phyloP scores from a whole-genome alignment of 345 rosid genomes.

The Eucalyptus tenuipes region DNA sequence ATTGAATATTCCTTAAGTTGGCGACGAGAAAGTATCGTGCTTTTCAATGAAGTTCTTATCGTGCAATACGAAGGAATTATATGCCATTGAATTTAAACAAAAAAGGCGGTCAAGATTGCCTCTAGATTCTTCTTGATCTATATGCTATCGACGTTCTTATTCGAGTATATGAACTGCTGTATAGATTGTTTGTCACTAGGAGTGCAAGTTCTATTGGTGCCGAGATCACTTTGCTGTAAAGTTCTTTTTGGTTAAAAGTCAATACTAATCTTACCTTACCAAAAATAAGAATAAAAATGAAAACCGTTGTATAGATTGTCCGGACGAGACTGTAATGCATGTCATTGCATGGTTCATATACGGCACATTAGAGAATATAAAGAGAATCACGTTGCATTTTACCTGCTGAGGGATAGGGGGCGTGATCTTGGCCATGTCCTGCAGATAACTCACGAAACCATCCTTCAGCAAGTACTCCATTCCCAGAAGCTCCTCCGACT shows the following conservation, averaged over 20 bases:
- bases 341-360: not conserved
- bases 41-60: not conserved
- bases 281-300: too few species aligned
- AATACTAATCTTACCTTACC: too few species aligned
- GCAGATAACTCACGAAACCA: constrained; percentile 15
- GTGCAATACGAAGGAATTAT: not conserved
- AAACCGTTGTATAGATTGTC: not conserved
- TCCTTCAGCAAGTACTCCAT: constrained; percentile 20
- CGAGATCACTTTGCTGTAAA: too few species aligned
- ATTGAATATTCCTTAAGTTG: not conserved
- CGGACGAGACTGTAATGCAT: not conserved
- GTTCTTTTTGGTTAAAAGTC: too few species aligned
- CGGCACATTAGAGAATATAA: not conserved
- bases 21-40: not conserved
- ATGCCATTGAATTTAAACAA: not conserved
- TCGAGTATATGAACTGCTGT: not conserved
- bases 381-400: not conserved
- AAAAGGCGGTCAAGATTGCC: not conserved
- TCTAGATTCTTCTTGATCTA: not conserved
- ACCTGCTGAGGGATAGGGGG: constrained; percentile 27
- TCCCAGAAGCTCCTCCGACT: constrained; percentile 12
- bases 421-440: constrained; percentile 13
- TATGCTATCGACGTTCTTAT: not conserved
- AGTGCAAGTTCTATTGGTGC: too few species aligned
- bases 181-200: not conserved